phyloP scores from a whole-genome alignment of 139 green algal species.

The Auxenochlorella pyrenoidosa region DNA sequence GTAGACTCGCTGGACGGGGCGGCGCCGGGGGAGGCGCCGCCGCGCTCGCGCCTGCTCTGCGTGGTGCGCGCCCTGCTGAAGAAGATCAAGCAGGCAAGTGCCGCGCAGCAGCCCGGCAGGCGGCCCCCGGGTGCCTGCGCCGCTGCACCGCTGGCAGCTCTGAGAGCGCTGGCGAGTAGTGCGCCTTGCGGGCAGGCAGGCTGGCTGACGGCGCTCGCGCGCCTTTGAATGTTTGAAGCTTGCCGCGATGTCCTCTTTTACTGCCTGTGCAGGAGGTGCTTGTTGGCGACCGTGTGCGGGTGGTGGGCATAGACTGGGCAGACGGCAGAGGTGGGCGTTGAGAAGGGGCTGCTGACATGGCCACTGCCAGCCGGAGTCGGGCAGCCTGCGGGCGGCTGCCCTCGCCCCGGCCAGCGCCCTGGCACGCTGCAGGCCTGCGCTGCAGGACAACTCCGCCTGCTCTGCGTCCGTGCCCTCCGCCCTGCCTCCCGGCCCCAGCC shows the following conservation, averaged over 20 bases:
- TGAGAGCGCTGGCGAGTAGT: too few relatives aligned
- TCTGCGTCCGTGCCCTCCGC: too few relatives aligned
- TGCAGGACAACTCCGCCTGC: too few relatives aligned
- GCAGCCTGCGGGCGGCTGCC: too few relatives aligned
- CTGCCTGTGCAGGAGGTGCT: slow-evolving; percentile 69
- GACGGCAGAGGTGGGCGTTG: slow-evolving; percentile 56
- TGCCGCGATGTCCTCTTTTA: too few relatives aligned
- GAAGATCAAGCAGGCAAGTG: slow-evolving; percentile 81
- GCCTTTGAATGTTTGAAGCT: too few relatives aligned
- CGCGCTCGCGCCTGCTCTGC: slow-evolving; percentile 83
- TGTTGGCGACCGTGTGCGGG: slow-evolving; percentile 87
- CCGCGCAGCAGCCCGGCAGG: too few relatives aligned
- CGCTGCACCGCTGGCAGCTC: too few relatives aligned
- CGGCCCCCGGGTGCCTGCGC: too few relatives aligned
- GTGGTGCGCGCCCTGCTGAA: slow-evolving; percentile 86
- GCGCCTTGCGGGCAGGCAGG: background rate
- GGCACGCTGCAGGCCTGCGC: too few relatives aligned
- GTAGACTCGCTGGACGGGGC: slow-evolving; percentile 32
- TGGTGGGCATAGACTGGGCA: slow-evolving; percentile 86
- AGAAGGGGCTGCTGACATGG: background rate
- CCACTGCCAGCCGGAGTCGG: background rate
- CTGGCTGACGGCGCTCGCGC: too few relatives aligned
- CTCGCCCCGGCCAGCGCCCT: too few relatives aligned
- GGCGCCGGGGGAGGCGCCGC: background rate
- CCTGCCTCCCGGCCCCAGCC: background rate